A percentile compares a stretch with the other conserved stretches of the same genome.
These are phyloP conservation scores for Coffea humblotiana DNA, from an alignment of 305 asterid species.

Conservation along the genomic window DNA sequence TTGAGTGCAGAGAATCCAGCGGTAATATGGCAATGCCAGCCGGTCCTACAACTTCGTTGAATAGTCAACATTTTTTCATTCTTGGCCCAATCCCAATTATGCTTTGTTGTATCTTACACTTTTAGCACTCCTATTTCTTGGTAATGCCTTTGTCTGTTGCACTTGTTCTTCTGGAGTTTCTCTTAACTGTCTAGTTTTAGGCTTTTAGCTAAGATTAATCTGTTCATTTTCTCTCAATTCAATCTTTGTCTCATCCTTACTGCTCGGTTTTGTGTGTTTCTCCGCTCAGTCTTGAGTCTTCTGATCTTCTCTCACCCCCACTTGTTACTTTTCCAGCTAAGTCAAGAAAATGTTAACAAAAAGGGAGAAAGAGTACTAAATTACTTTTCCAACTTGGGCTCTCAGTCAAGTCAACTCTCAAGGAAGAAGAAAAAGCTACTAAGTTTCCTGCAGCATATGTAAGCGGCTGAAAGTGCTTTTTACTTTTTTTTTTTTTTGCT, in stretches of 20 bases:
- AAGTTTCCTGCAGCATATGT: slow-evolving; percentile 18
- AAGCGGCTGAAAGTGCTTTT: neutral
- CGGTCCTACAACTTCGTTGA: neutral
- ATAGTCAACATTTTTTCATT: neutral
- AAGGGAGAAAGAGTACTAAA: neutral
- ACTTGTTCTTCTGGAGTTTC: neutral
- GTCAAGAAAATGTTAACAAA: neutral
- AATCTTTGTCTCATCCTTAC: slow-evolving; percentile 2
- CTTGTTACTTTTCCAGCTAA: neutral
- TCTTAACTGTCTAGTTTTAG: neutral
- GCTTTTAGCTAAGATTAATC: neutral
- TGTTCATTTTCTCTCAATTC: neutral
- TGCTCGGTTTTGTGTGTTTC: neutral
- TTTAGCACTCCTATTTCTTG: neutral
- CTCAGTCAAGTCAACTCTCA: slow-evolving; percentile 15
- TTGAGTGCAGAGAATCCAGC: neutral
- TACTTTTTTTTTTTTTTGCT: neutral
- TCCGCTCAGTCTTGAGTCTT: neutral
- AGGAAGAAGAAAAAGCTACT: slow-evolving; percentile 5
- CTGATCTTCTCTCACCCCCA: neutral
- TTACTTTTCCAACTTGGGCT: neutral
- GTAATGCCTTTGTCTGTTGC: neutral
- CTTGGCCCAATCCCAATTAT: neutral
- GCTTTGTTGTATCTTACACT: neutral
- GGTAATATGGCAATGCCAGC: too few relatives aligned